Percentiles rank a stretch among this genome's conserved stretches.
Evolutionary conservation across 2,329 filamentous ascomycete species (phyloP).

Genomic region (Coniochaeta hoffmannii): DNA sequence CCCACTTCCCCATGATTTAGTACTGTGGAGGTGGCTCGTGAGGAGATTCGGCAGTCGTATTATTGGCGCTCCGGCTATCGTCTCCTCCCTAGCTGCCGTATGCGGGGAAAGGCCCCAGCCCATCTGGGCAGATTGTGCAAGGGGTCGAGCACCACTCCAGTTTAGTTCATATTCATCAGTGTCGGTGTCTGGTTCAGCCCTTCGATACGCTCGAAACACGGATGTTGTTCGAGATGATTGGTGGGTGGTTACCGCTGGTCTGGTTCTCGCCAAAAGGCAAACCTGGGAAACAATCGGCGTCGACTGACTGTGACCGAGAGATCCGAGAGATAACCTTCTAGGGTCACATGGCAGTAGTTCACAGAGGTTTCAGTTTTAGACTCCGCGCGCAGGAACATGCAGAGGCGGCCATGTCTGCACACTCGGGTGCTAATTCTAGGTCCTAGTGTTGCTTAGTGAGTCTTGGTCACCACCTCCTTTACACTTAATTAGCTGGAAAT

Average conservation of each 20-base stretch:
- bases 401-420: background rate
- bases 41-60: background rate
- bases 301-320: background rate
- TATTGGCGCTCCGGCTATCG: background rate
- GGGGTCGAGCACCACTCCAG: too few relatives aligned
- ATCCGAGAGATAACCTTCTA: background rate
- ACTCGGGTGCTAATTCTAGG: background rate
- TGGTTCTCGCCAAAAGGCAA: background rate
- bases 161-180: background rate
- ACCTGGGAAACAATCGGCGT: background rate
- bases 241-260: background rate
- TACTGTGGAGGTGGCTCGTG: background rate
- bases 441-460: background rate
- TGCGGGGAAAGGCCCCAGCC: background rate
- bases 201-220: background rate
- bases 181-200: background rate
- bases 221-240: background rate
- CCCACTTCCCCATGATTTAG: background rate
- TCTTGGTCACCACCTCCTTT: background rate
- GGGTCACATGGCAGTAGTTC: background rate
- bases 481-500: background rate
- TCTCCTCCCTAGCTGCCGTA: background rate
- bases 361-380: background rate
- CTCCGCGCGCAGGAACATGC: background rate
- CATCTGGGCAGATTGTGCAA: background rate